Evolutionary conservation across 1,284 basidiomycete genomes (phyloP).

Genomic region (Limonomyces culmigenus): DNA sequence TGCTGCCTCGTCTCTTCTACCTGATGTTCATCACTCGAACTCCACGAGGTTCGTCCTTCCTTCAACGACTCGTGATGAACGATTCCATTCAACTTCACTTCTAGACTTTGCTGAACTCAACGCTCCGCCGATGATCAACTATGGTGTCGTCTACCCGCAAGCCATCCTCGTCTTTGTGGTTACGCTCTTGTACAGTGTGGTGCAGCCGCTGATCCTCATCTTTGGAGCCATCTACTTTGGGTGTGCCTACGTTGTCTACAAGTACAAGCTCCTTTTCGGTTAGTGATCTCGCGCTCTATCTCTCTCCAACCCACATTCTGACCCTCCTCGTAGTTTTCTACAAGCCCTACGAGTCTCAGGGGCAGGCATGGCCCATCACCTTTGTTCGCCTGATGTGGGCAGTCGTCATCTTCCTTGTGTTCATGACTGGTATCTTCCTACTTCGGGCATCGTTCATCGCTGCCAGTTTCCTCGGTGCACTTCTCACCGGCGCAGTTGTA

Average conservation of each 20-base stretch:
- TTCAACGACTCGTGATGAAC: too few relatives aligned
- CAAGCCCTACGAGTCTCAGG: conserved; percentile 85
- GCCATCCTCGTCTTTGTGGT: conserved; percentile 93
- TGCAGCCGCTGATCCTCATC: conserved; percentile 85
- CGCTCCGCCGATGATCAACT: conserved; percentile 92
- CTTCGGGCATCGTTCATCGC: conserved; percentile 65
- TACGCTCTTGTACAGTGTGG: conserved; percentile 87
- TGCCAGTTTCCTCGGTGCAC: conserved; percentile 63
- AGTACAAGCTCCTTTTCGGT: conserved; percentile 94
- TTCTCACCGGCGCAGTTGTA: conserved; percentile 59
- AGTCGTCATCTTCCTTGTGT: conserved; percentile 72
- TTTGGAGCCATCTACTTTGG: conserved; percentile 96
- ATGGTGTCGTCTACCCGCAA: conserved; percentile 86
- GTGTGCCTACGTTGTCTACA: conserved; percentile 86
- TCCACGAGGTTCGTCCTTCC: conserved; percentile 74
- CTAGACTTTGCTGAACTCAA: conserved; percentile 92
- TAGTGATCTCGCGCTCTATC: conserved; percentile 12
- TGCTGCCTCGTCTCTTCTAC: conserved; percentile 60
- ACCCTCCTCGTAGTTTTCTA: conserved; percentile 54
- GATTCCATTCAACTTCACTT: conserved; percentile 3
- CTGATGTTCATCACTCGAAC: conserved; percentile 66
- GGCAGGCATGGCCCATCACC: conserved; percentile 90
- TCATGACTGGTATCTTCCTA: conserved; percentile 91
- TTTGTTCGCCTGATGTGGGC: conserved; percentile 81
- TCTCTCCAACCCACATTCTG: conserved; percentile 2